Base-by-base conservation (phyloP, 2,329 filamentous ascomycete species). In the Penicillium fuscoglaucum region DNA sequence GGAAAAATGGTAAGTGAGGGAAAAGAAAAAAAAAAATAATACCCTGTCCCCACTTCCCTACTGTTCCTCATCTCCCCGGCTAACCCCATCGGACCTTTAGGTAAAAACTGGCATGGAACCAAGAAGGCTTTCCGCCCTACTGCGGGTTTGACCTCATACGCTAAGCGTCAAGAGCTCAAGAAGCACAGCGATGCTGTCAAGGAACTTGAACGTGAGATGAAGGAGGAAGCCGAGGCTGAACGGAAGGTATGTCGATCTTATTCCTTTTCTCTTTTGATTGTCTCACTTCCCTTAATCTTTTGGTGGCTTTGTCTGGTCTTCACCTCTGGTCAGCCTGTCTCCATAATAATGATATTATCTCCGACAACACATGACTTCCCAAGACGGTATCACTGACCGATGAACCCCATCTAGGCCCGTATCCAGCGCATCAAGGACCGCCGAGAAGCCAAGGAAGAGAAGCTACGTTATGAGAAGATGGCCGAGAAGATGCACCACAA, bases 401-500 rank as follows among this genome's bases (percentile, higher is more conserved):
- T 15, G 33, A 52, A 26, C 13, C n/a, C 19, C 19, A 3, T 19
- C 13, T 56, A 96, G 90, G 83, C 84, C 72, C 87, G 87, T 66
- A 86, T 95, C 55, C 84, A 93, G 70, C 84, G 84, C 12, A 90
- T 98, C 72, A 93, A 90, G 70, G 91, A 96, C 64, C 93, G 89
- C 77, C 85, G 91, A 66, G 89, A 87, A 21, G 90, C 88, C 52
- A 98, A 97, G 83, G 93, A 91, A 69, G 95, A 98, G 81, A 92
- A 90, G 77, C 91, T 93, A 71, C 83, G 93, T 66, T 98, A 93
- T 73, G 91, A 92, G 76, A 91, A 93, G 81, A 86, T 99, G 86
- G 93, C 92, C 21, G 91, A 92, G 79, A 98, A 95, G 81, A 98
- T 99, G 95, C 93, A 98, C 80, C 87, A 86, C 78, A 98, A 96